Evolutionary conservation across 2,329 filamentous ascomycete species (phyloP), one percentile per base, ranked within the genome.

Genomic region (Aspergillus chevalieri): DNA sequence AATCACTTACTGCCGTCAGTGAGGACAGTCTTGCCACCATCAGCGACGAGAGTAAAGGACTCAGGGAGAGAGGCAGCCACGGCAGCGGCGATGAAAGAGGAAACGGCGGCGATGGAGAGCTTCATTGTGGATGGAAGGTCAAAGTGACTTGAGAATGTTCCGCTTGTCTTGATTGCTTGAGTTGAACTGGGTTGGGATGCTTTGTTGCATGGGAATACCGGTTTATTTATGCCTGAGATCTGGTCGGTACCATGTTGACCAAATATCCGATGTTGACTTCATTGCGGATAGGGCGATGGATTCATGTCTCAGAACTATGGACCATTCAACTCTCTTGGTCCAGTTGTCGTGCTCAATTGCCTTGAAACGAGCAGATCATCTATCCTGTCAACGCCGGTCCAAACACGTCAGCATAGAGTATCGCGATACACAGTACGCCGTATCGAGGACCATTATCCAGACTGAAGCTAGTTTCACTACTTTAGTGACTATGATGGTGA

Each of bases 1-100:
- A 6, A 38, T 38, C 3, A 52, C 61, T 26, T 57, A 64, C 61
- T 28, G 52, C 62, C 62, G 42, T 65, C 59, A 14, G 51, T 53
- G n/a, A 53, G 43, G 33, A 48, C 48, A 3, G 51, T 53, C 39
- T 51, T 39, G 19, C 51, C 48, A 19, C 48, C 51, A 14, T 53
- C 46, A 9, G 46, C 51, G 17, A 53, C 51, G 15, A 53, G 49
- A 12, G 51, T 53, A 45, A 53, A 53, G 21, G 48, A 30, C 24
- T 44, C 28, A 10, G 51, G 51, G 43, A 53, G 48, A 7, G 46
- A 36, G 46, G 51, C 48, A 21, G 51, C 46, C 24, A 48, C 21
- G 4, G 48, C 15, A 14, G 43, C 46, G 5, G 38, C 38, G 26
- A 53, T 26, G 45, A 51, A 46, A 24, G 48, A 28, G n/a, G 46